Conservation (phyloP, 2,329 filamentous ascomycete species). For the Cercospora beticola region DNA sequence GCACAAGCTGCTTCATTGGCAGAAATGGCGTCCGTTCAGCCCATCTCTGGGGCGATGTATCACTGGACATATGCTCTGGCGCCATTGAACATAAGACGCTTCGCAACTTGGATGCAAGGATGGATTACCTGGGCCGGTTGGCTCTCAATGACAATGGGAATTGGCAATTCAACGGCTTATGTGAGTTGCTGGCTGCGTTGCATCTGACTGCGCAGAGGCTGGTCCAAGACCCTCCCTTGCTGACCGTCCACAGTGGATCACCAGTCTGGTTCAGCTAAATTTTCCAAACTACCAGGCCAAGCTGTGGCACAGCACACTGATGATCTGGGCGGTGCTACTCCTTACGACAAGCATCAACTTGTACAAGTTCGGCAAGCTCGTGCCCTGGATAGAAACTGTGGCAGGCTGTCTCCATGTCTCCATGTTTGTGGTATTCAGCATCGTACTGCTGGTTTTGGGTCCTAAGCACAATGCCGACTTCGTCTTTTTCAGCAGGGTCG, state of each 20-base stretch:
- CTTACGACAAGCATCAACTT: constrained; percentile 40
- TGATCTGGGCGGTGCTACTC: constrained; percentile 42
- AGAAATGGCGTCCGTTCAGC: constrained; percentile 31
- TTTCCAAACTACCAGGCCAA: constrained; percentile 38
- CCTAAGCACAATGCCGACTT: constrained; percentile 24
- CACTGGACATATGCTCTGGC: constrained; percentile 32
- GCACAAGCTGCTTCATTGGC: constrained; percentile 29
- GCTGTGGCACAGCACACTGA: constrained; percentile 43
- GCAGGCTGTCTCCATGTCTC: constrained; percentile 28
- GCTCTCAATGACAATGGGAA: constrained; percentile 30
- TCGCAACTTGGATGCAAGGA: constrained; percentile 35
- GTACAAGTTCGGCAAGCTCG: constrained; percentile 32
- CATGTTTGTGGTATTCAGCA: constrained; percentile 29
- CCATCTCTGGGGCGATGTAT: constrained; percentile 34
- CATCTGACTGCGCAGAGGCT: not conserved
- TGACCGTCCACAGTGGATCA: constrained; percentile 30
- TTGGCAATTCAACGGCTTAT: constrained; percentile 39
- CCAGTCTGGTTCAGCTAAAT: constrained; percentile 37
- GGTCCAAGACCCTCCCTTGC: not conserved
- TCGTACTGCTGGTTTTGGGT: constrained; percentile 26
- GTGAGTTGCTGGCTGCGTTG: not conserved
- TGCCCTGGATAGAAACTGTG: constrained; percentile 31
- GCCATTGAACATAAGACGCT: constrained; percentile 25
- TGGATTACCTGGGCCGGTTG: constrained; percentile 48
- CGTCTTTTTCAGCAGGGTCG: constrained; percentile 24